Conservation (phyloP, 495 filamentous ascomycete species). For the Neurospora intermedia region DNA sequence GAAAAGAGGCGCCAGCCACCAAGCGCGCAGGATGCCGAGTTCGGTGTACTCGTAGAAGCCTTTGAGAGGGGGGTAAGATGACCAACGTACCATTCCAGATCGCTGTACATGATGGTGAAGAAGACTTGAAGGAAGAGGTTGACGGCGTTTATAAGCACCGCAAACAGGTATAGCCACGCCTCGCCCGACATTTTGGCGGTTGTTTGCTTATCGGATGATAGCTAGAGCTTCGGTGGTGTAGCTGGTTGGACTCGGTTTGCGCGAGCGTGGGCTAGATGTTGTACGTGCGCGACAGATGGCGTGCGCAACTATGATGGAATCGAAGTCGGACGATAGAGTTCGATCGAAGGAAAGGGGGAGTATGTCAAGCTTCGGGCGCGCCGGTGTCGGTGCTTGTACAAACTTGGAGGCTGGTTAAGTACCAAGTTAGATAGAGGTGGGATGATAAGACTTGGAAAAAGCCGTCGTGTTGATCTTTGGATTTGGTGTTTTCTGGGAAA, state of each 20-base stretch:
- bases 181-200: constrained; percentile 84
- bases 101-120: constrained; percentile 99
- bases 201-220: neutral
- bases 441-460: neutral
- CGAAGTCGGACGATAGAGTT: constrained; percentile 1
- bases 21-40: neutral
- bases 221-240: constrained; percentile 1
- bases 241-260: neutral
- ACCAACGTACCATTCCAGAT: constrained; percentile 78
- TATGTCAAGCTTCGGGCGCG: neutral
- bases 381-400: neutral
- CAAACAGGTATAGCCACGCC: constrained; percentile 97
- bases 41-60: neutral
- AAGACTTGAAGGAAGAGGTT: constrained; percentile 99
- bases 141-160: constrained; percentile 99
- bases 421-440: neutral
- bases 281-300: neutral
- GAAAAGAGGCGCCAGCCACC: neutral
- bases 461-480: neutral
- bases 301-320: constrained; percentile 1
- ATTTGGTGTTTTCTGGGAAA: constrained; percentile 7
- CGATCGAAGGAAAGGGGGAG: neutral
- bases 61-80: constrained; percentile 6
- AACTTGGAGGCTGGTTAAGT: neutral
- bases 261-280: neutral